A percentile compares a stretch with the other conserved stretches of the same genome.
Evolutionary conservation across 805 yeast genomes (phyloP).

Genomic region (Hanseniaspora nectarophila): DNA sequence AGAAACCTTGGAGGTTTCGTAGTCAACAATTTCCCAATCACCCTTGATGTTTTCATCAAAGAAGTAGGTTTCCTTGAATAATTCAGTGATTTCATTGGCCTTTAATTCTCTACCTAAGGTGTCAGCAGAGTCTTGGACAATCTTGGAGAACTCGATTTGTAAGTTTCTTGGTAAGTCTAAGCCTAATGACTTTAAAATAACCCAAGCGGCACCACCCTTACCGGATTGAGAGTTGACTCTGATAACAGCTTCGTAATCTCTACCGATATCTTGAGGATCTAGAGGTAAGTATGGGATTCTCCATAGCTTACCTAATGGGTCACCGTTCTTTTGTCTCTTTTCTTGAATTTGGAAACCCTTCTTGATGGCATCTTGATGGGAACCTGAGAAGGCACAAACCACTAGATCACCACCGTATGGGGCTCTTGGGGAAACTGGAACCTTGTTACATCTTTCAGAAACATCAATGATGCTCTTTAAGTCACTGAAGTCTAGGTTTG

Average conservation of each 20-base stretch:
- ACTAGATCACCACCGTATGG: slow-evolving; percentile 73
- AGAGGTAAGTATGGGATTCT: slow-evolving; percentile 64
- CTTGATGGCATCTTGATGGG: slow-evolving; percentile 61
- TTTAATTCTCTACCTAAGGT: slow-evolving; percentile 55
- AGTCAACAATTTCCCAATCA: slow-evolving; percentile 31
- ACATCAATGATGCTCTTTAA: slow-evolving; percentile 53
- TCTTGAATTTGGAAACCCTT: slow-evolving; percentile 50
- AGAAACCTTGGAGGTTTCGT: slow-evolving; percentile 23
- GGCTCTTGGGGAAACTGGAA: slow-evolving; percentile 61
- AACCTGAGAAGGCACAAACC: slow-evolving; percentile 67
- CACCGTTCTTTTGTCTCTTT: slow-evolving; percentile 38
- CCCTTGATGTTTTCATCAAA: slow-evolving; percentile 29
- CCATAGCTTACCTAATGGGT: slow-evolving; percentile 37
- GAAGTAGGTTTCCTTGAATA: slow-evolving; percentile 49
- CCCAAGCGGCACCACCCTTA: slow-evolving; percentile 82
- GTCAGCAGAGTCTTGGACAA: slow-evolving; percentile 58
- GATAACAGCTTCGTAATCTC: slow-evolving; percentile 70
- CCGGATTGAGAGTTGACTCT: slow-evolving; percentile 82
- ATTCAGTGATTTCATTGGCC: slow-evolving; percentile 47
- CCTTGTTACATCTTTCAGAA: slow-evolving; percentile 66
- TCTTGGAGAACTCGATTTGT: slow-evolving; percentile 55
- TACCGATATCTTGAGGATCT: slow-evolving; percentile 71
- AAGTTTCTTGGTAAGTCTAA: slow-evolving; percentile 61
- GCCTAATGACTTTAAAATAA: slow-evolving; percentile 55
- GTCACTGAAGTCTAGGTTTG: slow-evolving; percentile 60